Percentiles rank a stretch among this genome's conserved stretches.
phyloP scores from a whole-genome alignment of 2,329 filamentous ascomycete species.

The Cryphonectria nitschkei region DNA sequence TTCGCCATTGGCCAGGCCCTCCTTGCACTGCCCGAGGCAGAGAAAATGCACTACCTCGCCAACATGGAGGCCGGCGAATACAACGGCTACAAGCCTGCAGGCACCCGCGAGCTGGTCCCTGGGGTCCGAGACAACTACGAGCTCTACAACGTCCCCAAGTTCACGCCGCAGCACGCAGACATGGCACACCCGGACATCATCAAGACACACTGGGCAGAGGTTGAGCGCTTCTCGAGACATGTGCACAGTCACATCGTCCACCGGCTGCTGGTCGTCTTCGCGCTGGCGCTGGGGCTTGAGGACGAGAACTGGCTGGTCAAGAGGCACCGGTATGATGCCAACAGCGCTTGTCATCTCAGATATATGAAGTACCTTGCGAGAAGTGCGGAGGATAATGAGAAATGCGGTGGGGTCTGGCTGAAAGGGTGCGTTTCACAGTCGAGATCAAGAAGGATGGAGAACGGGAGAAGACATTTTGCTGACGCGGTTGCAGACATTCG shows the following conservation, averaged over 20 bases:
- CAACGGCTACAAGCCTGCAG: conserved; percentile 54
- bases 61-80: conserved; percentile 53
- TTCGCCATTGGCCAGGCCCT: conserved; percentile 60
- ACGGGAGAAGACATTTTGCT: background rate
- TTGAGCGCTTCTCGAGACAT: conserved; percentile 54
- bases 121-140: conserved; percentile 58
- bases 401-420: conserved; percentile 42
- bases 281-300: conserved; percentile 59
- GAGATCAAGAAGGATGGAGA: too few relatives aligned
- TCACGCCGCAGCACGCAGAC: conserved; percentile 50
- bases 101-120: conserved; percentile 34
- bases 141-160: conserved; percentile 65
- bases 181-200: conserved; percentile 49
- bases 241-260: conserved; percentile 50
- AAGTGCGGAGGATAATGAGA: conserved; percentile 41
- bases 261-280: conserved; percentile 60
- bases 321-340: conserved; percentile 57
- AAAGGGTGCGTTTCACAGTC: conserved; percentile 34
- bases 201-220: conserved; percentile 52
- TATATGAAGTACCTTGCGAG: conserved; percentile 61
- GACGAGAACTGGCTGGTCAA: conserved; percentile 60
- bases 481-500: conserved; percentile 45
- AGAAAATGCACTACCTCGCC: conserved; percentile 55
- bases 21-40: conserved; percentile 50
- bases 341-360: conserved; percentile 59